phyloP scores from a whole-genome alignment of 2,329 filamentous ascomycete genomes.

The Cryphonectria nitschkei region DNA sequence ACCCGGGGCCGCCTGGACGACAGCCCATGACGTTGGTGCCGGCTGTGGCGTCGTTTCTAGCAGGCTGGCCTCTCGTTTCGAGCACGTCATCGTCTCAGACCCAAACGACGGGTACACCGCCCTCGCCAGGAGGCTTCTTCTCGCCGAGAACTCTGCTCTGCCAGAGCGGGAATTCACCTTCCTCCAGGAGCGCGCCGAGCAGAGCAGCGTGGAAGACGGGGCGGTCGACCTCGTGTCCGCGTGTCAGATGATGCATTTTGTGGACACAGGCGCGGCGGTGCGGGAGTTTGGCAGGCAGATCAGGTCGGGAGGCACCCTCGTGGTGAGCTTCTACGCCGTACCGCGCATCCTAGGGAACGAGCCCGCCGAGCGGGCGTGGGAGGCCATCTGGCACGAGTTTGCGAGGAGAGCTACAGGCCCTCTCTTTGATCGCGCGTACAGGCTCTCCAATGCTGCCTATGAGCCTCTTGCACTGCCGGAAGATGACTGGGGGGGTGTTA shows the following conservation, averaged over 20 bases:
- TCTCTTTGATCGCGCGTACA: conserved; percentile 4
- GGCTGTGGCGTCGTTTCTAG: conserved; percentile 30
- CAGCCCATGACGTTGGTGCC: conserved; percentile 31
- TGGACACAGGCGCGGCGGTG: conserved; percentile 30
- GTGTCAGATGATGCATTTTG: conserved; percentile 36
- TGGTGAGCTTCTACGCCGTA: conserved; percentile 31
- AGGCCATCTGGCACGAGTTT: conserved; percentile 20
- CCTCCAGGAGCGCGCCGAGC: conserved; percentile 35
- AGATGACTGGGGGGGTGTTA: conserved; percentile 27
- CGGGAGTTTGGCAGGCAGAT: conserved; percentile 33
- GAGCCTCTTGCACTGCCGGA: conserved; percentile 30
- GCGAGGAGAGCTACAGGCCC: neutral
- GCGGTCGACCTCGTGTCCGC: conserved; percentile 33
- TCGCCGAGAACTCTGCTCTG: conserved; percentile 28
- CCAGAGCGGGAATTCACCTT: conserved; percentile 33
- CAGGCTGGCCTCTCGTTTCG: conserved; percentile 29
- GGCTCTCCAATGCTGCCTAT: conserved; percentile 23
- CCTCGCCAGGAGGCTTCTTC: conserved; percentile 30
- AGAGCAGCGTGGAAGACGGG: conserved; percentile 30
- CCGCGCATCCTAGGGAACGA: conserved; percentile 26
- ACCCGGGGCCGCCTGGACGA: conserved; percentile 17
- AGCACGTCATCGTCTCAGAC: conserved; percentile 35
- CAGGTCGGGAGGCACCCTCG: conserved; percentile 32
- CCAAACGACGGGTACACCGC: conserved; percentile 34
- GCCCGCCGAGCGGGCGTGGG: conserved; percentile 23